phyloP scores from a whole-genome alignment of 202 grass and related monocot genomes.

The Zoysia matrella region DNA sequence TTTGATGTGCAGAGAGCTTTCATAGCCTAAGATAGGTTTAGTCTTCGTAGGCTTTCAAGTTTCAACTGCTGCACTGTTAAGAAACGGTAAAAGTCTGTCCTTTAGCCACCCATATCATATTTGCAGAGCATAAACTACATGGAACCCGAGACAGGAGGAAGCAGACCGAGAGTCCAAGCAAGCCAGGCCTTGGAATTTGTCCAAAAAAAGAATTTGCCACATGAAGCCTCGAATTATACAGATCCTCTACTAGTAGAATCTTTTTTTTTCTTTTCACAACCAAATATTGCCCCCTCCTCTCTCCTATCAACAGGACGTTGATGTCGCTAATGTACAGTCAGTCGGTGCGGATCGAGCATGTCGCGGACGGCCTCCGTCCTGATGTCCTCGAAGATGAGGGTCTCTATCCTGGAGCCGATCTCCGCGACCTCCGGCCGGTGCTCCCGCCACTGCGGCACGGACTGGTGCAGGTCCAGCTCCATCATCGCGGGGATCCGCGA shows the following conservation, averaged over 20 bases:
- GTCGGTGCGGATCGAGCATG: conserved; percentile 57
- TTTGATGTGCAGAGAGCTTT: conserved; percentile 18
- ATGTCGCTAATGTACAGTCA: conserved; percentile 47
- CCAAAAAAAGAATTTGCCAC: conserved; percentile 35
- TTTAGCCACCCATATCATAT: conserved; percentile 33
- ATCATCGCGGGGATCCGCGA: conserved; percentile 62
- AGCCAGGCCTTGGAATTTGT: conserved; percentile 31
- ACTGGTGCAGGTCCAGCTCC: conserved; percentile 63
- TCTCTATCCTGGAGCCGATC: conserved; percentile 78
- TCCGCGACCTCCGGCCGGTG: conserved; percentile 42
- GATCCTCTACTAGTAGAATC: not conserved
- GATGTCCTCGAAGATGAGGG: conserved; percentile 93
- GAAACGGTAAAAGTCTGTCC: conserved; percentile 10
- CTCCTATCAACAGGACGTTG: conserved; percentile 52
- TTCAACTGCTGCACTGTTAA: conserved; percentile 34
- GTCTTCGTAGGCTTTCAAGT: conserved; percentile 11
- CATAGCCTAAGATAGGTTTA: conserved; percentile 7
- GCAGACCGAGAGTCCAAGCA: conserved; percentile 11
- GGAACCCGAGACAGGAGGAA: conserved; percentile 34
- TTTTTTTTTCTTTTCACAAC: conserved; percentile 1
- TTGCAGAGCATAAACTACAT: conserved; percentile 36
- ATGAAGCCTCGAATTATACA: conserved; percentile 49
- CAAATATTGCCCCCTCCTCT: not conserved
- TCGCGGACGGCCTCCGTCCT: conserved; percentile 68
- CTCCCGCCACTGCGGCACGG: conserved; percentile 59